Base-by-base conservation (phyloP, 2,329 filamentous ascomycete species). In the Cytospora leucostoma region DNA sequence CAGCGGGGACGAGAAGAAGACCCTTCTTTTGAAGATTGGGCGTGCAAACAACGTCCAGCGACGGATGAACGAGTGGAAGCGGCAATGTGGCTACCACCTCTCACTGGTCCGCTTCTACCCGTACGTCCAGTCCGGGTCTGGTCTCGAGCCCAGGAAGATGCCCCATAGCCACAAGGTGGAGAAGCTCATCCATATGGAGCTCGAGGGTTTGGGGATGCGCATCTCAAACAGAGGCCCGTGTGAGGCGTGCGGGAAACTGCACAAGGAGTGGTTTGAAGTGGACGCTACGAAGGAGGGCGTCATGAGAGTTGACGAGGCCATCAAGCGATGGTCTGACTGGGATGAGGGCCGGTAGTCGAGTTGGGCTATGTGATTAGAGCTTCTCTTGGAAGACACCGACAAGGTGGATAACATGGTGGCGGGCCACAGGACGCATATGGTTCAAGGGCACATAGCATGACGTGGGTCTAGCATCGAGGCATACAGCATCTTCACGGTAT, bases 261-360 rank as follows among this genome's bases (percentile, higher is more conserved):
- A 99, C 75, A 82, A 89, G 59, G 95, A 99, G 78, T 99, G 94
- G 94, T 99, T 99, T 74, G 91, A 96, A 77, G 88, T 97, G 1
- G 87, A 91, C 7, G 65, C 65, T 13, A 53, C 65, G 13, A 65
- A 59, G 53, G 44, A 63, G 1, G 65, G 65, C 21, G 62, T 66
- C n/a, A 38, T 65, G 65, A 51, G 83, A 80, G 78, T 84, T 80
- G 77, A 84, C 63, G 79, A 90, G 68, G 86, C 93, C 64, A 88
- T 97, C 49, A 85, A 88, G 71, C 79, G 92, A 68, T 99, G 95
- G 95, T 88, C 93, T 10, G 84, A 85, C 12, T 98, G 93, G 92
- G 91, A 89, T 60, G 89, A 91, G 75, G 75, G 62, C 19, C 35
- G 59, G 21, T 27, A 40, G 19, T 47, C n/a, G 17, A 19, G 51